phyloP scores from a whole-genome alignment of 78 protist species.

The Cyanophora paradoxa region DNA sequence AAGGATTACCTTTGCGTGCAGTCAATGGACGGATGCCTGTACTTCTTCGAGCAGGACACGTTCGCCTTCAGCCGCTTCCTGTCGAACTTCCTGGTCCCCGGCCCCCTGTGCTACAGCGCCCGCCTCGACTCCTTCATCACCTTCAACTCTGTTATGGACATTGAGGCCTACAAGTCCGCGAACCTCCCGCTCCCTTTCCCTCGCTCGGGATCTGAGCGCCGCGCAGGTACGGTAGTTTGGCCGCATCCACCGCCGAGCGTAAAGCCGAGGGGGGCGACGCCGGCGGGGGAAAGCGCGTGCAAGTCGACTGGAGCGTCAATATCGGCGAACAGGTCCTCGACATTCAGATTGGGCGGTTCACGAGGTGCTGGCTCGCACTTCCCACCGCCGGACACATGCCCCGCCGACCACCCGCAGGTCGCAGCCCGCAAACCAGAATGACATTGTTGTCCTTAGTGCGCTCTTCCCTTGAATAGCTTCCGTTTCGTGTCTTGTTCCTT shows the following conservation, averaged over 20 bases:
- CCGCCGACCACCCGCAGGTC: neutral
- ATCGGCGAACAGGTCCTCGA: constrained; percentile 35
- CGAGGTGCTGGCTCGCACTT: neutral
- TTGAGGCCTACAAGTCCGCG: constrained; percentile 20
- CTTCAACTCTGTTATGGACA: constrained; percentile 30
- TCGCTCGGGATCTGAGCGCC: neutral
- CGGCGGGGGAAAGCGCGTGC: constrained; percentile 2
- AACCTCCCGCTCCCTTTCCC: neutral
- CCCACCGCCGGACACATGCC: no score
- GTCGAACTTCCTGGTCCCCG: constrained; percentile 46
- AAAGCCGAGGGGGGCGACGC: neutral
- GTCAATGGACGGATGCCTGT: constrained; percentile 56
- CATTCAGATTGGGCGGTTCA: neutral
- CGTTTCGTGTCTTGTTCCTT: neutral
- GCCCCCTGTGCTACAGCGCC: constrained; percentile 39
- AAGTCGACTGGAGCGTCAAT: constrained; percentile 25
- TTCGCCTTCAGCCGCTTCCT: constrained; percentile 18
- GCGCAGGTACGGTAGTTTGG: no score
- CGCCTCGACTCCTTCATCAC: constrained; percentile 27
- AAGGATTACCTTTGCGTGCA: constrained; percentile 42
- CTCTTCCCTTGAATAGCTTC: neutral
- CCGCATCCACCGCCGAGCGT: neutral
- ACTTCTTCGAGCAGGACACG: constrained; percentile 40
- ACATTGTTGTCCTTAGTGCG: constrained; percentile 29
- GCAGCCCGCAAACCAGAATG: neutral